Conservation (phyloP, 441 rosid species). For the Populus hybrid region DNA sequence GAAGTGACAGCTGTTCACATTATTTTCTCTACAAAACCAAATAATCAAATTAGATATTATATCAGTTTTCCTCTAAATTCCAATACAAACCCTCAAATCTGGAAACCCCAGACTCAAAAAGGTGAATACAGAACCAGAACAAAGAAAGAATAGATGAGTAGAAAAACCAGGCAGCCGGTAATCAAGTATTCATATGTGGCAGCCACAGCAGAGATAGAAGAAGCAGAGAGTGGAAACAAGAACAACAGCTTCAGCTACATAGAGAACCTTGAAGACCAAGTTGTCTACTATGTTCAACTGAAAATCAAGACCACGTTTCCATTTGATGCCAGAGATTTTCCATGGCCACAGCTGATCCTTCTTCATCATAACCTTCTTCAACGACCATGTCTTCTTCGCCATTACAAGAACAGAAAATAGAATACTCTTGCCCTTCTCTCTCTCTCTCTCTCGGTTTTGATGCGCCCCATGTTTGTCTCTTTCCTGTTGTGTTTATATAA, state of each 20-base stretch:
- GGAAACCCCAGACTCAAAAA: background rate
- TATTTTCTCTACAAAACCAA: background rate
- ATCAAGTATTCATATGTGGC: constrained; percentile 39
- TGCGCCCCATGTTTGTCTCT: background rate
- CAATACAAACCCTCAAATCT: background rate
- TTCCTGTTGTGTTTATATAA: background rate
- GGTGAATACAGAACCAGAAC: background rate
- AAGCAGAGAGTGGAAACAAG: too few species aligned
- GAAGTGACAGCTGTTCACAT: background rate
- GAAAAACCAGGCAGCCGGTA: background rate
- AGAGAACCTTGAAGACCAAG: too few species aligned
- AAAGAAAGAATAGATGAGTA: background rate
- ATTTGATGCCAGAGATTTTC: too few species aligned
- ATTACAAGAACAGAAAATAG: too few species aligned
- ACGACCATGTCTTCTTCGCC: too few species aligned
- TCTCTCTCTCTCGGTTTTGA: too few species aligned
- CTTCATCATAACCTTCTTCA: too few species aligned
- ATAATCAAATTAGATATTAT: background rate
- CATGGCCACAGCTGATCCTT: too few species aligned
- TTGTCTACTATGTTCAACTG: too few species aligned
- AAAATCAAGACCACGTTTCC: too few species aligned
- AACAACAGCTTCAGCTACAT: too few species aligned
- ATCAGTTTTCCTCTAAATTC: background rate
- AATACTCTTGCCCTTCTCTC: too few species aligned
- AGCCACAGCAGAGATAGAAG: constrained; percentile 67